Conservation (phyloP, 768 basidiomycete species). For the Mycena sanguinolenta region DNA sequence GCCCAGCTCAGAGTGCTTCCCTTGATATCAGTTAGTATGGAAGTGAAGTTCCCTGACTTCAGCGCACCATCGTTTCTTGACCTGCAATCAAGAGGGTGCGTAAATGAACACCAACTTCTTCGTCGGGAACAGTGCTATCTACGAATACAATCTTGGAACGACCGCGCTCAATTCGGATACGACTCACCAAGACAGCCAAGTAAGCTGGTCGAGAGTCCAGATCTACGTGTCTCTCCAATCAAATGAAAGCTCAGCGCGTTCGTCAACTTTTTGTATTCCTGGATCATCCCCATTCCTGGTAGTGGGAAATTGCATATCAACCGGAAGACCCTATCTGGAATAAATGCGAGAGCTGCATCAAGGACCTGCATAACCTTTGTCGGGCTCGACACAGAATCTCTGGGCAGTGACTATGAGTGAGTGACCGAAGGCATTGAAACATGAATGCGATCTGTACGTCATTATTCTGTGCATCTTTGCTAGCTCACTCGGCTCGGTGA, state of each 20-base stretch:
- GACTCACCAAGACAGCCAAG: too few species aligned
- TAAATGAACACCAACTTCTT: too few species aligned
- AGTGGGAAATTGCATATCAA: background rate
- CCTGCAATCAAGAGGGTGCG: too few species aligned
- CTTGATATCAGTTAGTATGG: too few species aligned
- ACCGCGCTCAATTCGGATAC: too few species aligned
- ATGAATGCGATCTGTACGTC: background rate
- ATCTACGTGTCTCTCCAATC: background rate
- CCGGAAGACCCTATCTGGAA: background rate
- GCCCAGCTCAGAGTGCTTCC: too few species aligned
- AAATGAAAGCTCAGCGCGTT: background rate
- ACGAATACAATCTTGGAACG: too few species aligned
- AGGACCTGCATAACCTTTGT: background rate
- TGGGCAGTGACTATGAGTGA: background rate
- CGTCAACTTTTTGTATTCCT: background rate
- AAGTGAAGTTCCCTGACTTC: too few species aligned
- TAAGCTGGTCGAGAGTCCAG: too few species aligned
- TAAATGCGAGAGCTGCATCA: conserved; percentile 2
- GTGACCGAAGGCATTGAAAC: background rate
- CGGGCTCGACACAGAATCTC: background rate
- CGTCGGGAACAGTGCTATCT: too few species aligned
- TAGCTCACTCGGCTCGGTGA: background rate
- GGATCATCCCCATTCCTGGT: background rate
- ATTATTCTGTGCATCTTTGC: background rate
- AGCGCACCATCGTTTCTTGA: too few species aligned